phyloP scores from a whole-genome alignment of 768 basidiomycete genomes.

The Sarcomyxa edulis region DNA sequence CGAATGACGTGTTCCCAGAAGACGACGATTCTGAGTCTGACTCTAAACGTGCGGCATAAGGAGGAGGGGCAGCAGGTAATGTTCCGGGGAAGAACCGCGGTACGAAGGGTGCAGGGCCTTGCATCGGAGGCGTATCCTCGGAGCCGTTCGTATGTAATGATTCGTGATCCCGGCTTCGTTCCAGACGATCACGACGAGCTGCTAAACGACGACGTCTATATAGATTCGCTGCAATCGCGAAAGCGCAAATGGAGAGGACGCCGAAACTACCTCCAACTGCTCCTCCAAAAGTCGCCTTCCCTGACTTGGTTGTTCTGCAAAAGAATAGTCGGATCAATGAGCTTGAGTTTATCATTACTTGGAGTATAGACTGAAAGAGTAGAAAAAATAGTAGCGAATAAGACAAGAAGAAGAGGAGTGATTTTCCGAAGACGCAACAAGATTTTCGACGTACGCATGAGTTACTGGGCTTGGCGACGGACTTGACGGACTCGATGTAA shows the following conservation, averaged over 20 bases:
- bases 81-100: constrained; percentile 57
- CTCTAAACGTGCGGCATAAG: constrained; percentile 17
- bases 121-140: constrained; percentile 35
- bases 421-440: no score
- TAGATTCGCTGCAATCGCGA: constrained; percentile 47
- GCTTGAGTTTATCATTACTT: no score
- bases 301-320: no score
- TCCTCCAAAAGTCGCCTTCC: constrained; percentile 52
- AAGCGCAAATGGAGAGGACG: constrained; percentile 39
- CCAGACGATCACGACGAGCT: constrained; percentile 32
- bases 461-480: no score
- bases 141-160: constrained; percentile 22
- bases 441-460: no score
- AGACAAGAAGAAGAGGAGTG: no score
- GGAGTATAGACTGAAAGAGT: no score
- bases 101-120: constrained; percentile 43
- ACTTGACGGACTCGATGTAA: no score
- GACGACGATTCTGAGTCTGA: constrained; percentile 1
- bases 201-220: constrained; percentile 38
- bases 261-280: constrained; percentile 49
- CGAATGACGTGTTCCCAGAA: not conserved
- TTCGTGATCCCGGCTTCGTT: constrained; percentile 17
- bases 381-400: no score
- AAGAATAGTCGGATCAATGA: no score
- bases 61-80: constrained; percentile 33